Evolutionary conservation across 2,329 filamentous ascomycete species (phyloP).

Genomic region (Ascosphaera aggregata): DNA sequence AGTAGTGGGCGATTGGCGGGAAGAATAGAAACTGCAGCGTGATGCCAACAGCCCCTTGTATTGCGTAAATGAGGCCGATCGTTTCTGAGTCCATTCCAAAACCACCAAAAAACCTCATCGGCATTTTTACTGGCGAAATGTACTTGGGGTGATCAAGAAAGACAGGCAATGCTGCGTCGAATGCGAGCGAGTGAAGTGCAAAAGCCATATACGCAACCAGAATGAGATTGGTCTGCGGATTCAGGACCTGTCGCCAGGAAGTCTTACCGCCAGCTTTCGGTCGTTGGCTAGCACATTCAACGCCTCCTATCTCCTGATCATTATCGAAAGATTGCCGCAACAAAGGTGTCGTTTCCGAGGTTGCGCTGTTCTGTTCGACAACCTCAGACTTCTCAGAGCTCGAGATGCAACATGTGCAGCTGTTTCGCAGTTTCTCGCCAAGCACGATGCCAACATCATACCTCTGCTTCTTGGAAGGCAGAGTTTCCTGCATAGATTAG

Average conservation of each 20-base stretch:
- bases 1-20: constrained; percentile 46
- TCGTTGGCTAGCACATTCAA: background rate
- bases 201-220: constrained; percentile 58
- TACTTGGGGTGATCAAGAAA: constrained; percentile 57
- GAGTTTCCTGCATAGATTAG: constrained; percentile 39
- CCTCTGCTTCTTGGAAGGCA: constrained; percentile 43
- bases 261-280: constrained; percentile 5
- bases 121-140: constrained; percentile 36
- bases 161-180: constrained; percentile 70
- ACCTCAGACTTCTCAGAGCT: background rate
- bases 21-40: constrained; percentile 72
- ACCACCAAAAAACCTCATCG: constrained; percentile 62
- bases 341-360: background rate
- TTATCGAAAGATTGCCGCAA: background rate
- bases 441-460: constrained; percentile 55
- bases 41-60: constrained; percentile 60
- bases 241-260: constrained; percentile 41
- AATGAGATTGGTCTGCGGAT: constrained; percentile 49
- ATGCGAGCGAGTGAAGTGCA: constrained; percentile 61
- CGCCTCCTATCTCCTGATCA: background rate
- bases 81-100: constrained; percentile 49
- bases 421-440: constrained; percentile 38
- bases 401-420: background rate
- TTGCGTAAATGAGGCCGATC: constrained; percentile 68
- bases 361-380: background rate